phyloP scores from a whole-genome alignment of 495 filamentous ascomycete genomes.

The Pyronema omphalodes region DNA sequence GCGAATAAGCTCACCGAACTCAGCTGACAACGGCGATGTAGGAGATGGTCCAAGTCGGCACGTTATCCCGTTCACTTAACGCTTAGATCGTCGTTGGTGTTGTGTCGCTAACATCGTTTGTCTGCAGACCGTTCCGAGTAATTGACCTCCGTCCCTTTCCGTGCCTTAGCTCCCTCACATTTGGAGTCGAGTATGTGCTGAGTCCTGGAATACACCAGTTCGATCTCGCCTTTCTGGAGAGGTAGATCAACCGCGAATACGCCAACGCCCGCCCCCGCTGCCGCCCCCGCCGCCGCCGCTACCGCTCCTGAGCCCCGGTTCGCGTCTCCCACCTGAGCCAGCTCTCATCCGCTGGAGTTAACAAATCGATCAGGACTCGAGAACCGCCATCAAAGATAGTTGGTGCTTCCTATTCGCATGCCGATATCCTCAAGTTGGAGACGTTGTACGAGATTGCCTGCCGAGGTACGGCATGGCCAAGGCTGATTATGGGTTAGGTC shows the following conservation, averaged over 20 bases:
- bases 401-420: conserved; percentile 90
- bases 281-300: conserved; percentile 23
- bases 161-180: not conserved
- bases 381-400: conserved; percentile 46
- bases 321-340: not conserved
- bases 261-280: too few species aligned
- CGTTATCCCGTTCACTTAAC: conserved; percentile 18
- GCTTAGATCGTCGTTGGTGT: not conserved
- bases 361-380: conserved; percentile 17
- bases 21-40: conserved; percentile 24
- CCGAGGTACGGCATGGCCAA: not conserved
- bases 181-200: conserved; percentile 8
- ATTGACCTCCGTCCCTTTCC: conserved; percentile 16
- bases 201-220: conserved; percentile 33
- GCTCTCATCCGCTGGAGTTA: not conserved
- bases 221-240: conserved; percentile 82
- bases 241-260: conserved; percentile 29
- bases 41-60: conserved; percentile 99
- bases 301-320: conserved; percentile 1
- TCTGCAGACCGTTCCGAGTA: conserved; percentile 43
- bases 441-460: conserved; percentile 32
- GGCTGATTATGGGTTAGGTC: conserved; percentile 26
- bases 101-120: conserved; percentile 4
- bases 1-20: not conserved
- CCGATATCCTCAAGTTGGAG: conserved; percentile 79